Percentiles rank a stretch among this genome's conserved stretches.
phyloP scores from a whole-genome alignment of 116 monocot species.

The Trichopus zeylanicus region DNA sequence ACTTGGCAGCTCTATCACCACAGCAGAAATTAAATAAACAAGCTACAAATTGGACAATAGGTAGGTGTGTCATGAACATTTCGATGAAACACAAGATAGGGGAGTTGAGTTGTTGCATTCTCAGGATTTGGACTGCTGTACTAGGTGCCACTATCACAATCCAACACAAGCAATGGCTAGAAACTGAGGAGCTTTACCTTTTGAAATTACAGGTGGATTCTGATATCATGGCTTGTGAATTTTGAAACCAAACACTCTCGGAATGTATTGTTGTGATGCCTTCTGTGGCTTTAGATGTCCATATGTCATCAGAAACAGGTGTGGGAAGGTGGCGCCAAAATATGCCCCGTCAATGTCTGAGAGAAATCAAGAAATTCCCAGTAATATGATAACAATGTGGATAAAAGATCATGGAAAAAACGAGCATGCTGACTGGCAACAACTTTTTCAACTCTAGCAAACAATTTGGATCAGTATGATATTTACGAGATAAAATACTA shows the following conservation, averaged over 20 bases:
- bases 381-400: not conserved
- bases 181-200: no score
- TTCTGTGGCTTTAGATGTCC: constrained; percentile 70
- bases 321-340: constrained; percentile 72
- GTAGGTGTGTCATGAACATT: not conserved
- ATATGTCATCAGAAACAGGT: constrained; percentile 71
- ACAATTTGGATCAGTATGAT: no score
- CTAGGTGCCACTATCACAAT: no score
- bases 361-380: constrained; percentile 24
- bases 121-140: not conserved
- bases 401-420: not conserved
- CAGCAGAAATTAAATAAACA: no score
- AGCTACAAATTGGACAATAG: no score
- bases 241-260: constrained; percentile 67
- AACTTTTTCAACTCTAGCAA: no score
- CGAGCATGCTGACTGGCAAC: no score
- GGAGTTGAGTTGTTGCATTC: not conserved
- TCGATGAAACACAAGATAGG: not conserved
- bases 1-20: no score
- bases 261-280: constrained; percentile 49
- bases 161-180: no score
- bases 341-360: constrained; percentile 73
- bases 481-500: no score
- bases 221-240: constrained; percentile 49
- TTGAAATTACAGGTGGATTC: not conserved